Percentiles rank a stretch among this genome's conserved stretches.
phyloP scores from a whole-genome alignment of 2,329 filamentous ascomycete species.

The Colletotrichum truncatum region DNA sequence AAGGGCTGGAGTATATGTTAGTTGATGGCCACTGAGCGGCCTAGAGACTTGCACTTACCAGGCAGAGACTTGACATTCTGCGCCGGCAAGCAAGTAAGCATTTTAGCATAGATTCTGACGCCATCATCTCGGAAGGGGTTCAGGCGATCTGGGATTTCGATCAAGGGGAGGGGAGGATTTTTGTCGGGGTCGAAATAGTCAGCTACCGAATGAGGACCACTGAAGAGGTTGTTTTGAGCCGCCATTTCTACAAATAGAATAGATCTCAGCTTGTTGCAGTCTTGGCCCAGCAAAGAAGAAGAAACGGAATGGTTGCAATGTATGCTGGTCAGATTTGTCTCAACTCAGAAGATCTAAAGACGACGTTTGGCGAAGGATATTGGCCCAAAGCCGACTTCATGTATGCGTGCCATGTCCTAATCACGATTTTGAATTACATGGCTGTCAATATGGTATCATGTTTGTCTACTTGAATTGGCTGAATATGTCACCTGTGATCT shows the following conservation, averaged over 20 bases:
- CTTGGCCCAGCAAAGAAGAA: no score
- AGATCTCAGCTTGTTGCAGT: no score
- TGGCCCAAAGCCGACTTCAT: no score
- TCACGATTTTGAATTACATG: no score
- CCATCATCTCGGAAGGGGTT: conserved; percentile 66
- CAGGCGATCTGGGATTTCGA: conserved; percentile 65
- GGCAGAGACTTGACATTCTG: conserved; percentile 72
- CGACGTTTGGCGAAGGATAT: no score
- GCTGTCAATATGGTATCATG: not conserved
- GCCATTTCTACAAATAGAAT: not conserved
- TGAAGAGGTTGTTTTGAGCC: conserved; percentile 58
- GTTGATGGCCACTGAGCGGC: not conserved
- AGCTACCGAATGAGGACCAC: conserved; percentile 61
- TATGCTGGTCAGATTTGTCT: no score
- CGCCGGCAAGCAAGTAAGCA: conserved; percentile 69
- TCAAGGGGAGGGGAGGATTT: conserved; percentile 65
- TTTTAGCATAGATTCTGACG: conserved; percentile 71
- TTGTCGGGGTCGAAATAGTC: conserved; percentile 68
- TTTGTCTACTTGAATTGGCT: not conserved
- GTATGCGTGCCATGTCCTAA: no score
- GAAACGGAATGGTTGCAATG: no score
- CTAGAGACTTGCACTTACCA: conserved; percentile 42
- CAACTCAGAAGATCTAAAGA: no score
- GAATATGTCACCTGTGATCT: not conserved
- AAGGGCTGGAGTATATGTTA: not conserved